Evolutionary conservation across 1,284 basidiomycete genomes (phyloP).

Genomic region (Trametes sp.): DNA sequence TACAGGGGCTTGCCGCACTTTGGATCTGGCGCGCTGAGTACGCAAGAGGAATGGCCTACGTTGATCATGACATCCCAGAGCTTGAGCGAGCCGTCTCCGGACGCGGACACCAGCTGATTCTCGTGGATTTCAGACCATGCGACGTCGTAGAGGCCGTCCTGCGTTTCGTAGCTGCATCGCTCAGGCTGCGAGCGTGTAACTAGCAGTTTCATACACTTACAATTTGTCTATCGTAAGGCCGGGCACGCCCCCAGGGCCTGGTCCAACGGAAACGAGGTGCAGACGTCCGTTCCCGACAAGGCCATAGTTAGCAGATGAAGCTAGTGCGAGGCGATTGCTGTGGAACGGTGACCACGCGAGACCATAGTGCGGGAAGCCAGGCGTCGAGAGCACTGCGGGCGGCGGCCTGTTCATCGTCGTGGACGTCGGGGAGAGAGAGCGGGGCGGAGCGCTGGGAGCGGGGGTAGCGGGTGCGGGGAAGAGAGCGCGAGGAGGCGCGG

Average conservation of each 20-base stretch:
- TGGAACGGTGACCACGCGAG: constrained; percentile 95
- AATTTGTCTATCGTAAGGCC: constrained; percentile 68
- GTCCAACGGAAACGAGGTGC: constrained; percentile 68
- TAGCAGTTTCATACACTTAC: constrained; percentile 52
- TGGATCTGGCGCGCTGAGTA: constrained; percentile 28
- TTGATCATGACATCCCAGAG: constrained; percentile 92
- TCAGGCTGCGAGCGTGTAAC: constrained; percentile 33
- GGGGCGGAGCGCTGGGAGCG: constrained; percentile 2
- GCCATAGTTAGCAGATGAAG: constrained; percentile 94
- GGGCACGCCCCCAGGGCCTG: constrained; percentile 54
- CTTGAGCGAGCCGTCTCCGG: constrained; percentile 91
- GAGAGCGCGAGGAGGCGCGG: constrained; percentile 13
- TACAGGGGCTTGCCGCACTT: constrained; percentile 50
- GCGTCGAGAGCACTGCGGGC: constrained; percentile 69
- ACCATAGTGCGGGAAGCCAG: constrained; percentile 89
- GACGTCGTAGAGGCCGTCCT: constrained; percentile 92
- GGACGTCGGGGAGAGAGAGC: constrained; percentile 9
- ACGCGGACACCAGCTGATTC: constrained; percentile 90
- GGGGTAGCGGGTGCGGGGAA: constrained; percentile 7
- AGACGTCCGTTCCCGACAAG: constrained; percentile 93
- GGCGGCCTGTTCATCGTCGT: constrained; percentile 54
- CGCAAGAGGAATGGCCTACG: constrained; percentile 54
- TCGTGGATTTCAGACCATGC: constrained; percentile 96
- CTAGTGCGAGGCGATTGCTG: constrained; percentile 81
- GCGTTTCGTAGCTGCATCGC: constrained; percentile 83